Evolutionary conservation across 805 yeast genomes (phyloP).

Genomic region (Ogataea methylovora): DNA sequence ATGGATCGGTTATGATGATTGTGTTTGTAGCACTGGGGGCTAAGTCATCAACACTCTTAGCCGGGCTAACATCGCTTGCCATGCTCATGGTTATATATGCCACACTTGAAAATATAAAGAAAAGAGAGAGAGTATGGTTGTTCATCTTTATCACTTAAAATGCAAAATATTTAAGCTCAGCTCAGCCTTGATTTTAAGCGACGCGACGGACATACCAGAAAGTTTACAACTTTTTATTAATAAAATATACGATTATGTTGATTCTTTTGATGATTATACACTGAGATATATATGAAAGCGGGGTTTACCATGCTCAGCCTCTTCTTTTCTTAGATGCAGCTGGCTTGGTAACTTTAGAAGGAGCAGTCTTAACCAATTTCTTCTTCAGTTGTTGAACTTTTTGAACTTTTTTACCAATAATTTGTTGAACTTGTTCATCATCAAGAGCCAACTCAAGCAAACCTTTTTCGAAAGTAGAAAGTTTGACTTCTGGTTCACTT

Average conservation of each 20-base stretch:
- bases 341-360: not conserved
- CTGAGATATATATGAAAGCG: not conserved
- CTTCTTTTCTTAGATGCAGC: not conserved
- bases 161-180: too few relatives aligned
- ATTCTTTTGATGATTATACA: too few relatives aligned
- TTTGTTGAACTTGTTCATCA: slow-evolving; percentile 56
- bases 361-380: slow-evolving; percentile 1
- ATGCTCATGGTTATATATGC: too few relatives aligned
- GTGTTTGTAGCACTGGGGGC: slow-evolving; percentile 18
- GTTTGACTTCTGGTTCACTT: slow-evolving; percentile 29
- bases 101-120: too few relatives aligned
- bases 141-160: too few relatives aligned
- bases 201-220: too few relatives aligned
- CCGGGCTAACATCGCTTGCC: too few relatives aligned
- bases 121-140: too few relatives aligned
- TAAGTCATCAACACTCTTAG: too few relatives aligned
- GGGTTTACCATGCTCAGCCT: not conserved
- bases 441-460: slow-evolving; percentile 76
- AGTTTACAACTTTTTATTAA: too few relatives aligned
- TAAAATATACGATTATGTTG: too few relatives aligned
- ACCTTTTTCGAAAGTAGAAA: slow-evolving; percentile 63
- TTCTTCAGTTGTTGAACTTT: slow-evolving; percentile 22
- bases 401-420: slow-evolving; percentile 51
- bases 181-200: too few relatives aligned
- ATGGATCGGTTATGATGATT: slow-evolving; percentile 19